phyloP scores from a whole-genome alignment of 257 asterid species.

The Przewalskia tangutica region DNA sequence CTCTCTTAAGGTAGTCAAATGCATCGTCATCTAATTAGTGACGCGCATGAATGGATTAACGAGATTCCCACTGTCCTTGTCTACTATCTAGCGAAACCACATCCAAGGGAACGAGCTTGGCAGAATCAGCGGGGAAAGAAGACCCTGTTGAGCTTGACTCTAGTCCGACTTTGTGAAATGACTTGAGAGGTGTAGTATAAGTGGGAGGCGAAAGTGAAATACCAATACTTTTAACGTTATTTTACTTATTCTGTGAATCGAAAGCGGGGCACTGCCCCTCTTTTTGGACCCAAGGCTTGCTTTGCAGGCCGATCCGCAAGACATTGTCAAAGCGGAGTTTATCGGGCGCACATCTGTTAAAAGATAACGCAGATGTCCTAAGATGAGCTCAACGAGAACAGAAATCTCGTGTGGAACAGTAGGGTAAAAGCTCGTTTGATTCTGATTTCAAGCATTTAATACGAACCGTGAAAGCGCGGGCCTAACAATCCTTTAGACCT shows the following conservation, averaged over 20 bases:
- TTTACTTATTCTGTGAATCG: too few species aligned
- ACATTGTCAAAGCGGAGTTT: too few species aligned
- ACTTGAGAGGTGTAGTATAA: too few species aligned
- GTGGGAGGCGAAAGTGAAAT: too few species aligned
- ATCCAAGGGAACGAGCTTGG: neutral
- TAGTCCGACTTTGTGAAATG: conserved; percentile 6
- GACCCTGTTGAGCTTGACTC: conserved; percentile 75
- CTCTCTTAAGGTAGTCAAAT: conserved; percentile 47
- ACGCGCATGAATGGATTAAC: conserved; percentile 25
- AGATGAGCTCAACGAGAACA: neutral
- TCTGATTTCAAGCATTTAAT: neutral
- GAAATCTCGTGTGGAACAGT: neutral
- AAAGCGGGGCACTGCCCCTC: too few species aligned
- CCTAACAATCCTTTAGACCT: neutral
- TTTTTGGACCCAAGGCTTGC: too few species aligned
- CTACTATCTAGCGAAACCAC: conserved; percentile 5
- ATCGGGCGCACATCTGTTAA: conserved; percentile 29
- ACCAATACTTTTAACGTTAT: too few species aligned
- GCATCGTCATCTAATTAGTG: conserved; percentile 47
- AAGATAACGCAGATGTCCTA: conserved; percentile 12
- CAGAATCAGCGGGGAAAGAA: conserved; percentile 47
- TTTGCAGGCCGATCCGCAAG: too few species aligned
- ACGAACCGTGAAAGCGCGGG: neutral
- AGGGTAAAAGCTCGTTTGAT: neutral
- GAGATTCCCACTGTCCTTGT: conserved; percentile 8